Conservation (phyloP, 75 land plant species). For the Picea glauca region DNA sequence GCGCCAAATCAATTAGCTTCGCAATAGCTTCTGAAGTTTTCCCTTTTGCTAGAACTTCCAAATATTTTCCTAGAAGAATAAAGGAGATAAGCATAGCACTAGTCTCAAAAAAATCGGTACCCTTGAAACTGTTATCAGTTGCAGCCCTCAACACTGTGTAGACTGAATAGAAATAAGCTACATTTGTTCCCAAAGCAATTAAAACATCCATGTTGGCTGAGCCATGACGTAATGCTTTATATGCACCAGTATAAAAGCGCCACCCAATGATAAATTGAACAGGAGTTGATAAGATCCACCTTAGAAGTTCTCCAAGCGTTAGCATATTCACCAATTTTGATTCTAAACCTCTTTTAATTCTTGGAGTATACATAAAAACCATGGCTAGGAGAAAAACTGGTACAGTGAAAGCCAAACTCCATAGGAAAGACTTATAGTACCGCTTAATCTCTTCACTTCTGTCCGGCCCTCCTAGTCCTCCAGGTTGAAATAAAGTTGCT, state of each 20-base stretch:
- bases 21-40: constrained; percentile 92
- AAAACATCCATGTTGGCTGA: constrained; percentile 98
- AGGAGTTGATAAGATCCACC: constrained; percentile 87
- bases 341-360: constrained; percentile 47
- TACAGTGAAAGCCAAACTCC: constrained; percentile 79
- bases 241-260: constrained; percentile 61
- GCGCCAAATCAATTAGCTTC: constrained; percentile 83
- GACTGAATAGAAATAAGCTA: constrained; percentile 93
- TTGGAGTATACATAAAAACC: constrained; percentile 80
- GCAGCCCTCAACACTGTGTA: constrained; percentile 60
- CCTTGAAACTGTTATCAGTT: constrained; percentile 53
- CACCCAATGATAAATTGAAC: constrained; percentile 87
- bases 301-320: constrained; percentile 56
- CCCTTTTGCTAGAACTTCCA: constrained; percentile 91
- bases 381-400: constrained; percentile 83
- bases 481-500: constrained; percentile 46
- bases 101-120: constrained; percentile 93
- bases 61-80: constrained; percentile 85
- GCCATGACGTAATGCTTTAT: constrained; percentile 55
- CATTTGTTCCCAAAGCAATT: constrained; percentile 92
- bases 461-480: constrained; percentile 31
- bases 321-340: constrained; percentile 58
- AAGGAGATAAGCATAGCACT: constrained; percentile 96
- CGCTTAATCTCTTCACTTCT: constrained; percentile 46
- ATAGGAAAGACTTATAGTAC: constrained; percentile 52